These are phyloP conservation scores for Herpomyces periplanetae DNA, from an alignment of 2,329 filamentous ascomycete species.

Conservation along the genomic window DNA sequence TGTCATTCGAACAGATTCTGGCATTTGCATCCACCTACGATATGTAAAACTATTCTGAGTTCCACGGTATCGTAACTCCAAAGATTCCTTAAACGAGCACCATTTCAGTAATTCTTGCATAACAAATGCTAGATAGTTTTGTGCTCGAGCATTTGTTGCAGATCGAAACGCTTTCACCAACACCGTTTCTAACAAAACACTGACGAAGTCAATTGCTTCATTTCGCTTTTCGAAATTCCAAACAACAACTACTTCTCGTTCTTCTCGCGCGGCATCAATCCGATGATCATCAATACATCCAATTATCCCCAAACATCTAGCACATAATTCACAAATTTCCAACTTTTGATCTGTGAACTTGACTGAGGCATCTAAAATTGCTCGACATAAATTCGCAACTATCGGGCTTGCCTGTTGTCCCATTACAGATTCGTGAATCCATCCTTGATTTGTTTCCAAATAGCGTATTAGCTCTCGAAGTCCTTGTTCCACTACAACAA, in stretches of 20 bases:
- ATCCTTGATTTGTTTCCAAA: constrained; percentile 28
- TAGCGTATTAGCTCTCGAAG: constrained; percentile 35
- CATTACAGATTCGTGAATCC: constrained; percentile 35
- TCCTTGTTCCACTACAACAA: constrained; percentile 44
- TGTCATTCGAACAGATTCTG: constrained; percentile 34
- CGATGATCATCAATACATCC: constrained; percentile 72
- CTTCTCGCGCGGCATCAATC: constrained; percentile 36
- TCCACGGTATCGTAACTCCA: constrained; percentile 12
- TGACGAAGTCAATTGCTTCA: constrained; percentile 49
- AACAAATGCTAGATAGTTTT: constrained; percentile 64
- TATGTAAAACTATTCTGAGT: constrained; percentile 19
- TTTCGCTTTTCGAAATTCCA: constrained; percentile 42
- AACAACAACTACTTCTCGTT: constrained; percentile 43
- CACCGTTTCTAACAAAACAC: constrained; percentile 50
- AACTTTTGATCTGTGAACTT: constrained; percentile 28
- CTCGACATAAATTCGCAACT: constrained; percentile 26
- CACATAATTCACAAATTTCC: constrained; percentile 29
- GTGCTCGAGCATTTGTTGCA: constrained; percentile 44
- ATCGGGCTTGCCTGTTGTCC: constrained; percentile 48
- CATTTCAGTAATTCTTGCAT: constrained; percentile 66
- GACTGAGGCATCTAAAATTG: constrained; percentile 46
- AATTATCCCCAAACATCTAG: constrained; percentile 47
- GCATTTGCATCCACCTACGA: constrained; percentile 34
- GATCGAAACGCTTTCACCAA: constrained; percentile 71
- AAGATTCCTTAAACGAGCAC: constrained; percentile 20